Evolutionary conservation across 73 alveolate genomes (phyloP).

Genomic region (Paramecium sonneborni): DNA sequence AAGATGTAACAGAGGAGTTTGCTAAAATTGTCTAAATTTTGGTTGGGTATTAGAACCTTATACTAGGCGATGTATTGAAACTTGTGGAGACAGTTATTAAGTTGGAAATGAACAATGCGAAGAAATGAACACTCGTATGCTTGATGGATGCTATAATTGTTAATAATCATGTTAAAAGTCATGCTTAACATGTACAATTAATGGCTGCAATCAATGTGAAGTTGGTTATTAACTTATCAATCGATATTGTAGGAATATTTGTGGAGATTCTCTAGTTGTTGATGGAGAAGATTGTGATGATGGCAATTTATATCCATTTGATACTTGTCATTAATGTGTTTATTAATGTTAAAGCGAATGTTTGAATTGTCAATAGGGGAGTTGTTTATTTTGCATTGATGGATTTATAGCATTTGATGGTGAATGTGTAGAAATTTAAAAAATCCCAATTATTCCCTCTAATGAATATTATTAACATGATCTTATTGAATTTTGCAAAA

Average conservation of each 20-base stretch:
- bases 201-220: background rate
- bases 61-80: background rate
- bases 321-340: background rate
- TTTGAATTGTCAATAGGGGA: background rate
- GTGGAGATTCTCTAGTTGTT: background rate
- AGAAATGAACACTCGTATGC: background rate
- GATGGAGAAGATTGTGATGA: slow-evolving; percentile 26
- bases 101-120: background rate
- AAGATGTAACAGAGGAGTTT: background rate
- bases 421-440: background rate
- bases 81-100: background rate
- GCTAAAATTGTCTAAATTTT: background rate
- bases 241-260: background rate
- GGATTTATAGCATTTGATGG: background rate
- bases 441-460: background rate
- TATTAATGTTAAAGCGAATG: background rate
- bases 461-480: background rate
- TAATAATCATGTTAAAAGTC: background rate
- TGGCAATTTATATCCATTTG: background rate
- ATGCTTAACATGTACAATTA: background rate
- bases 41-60: background rate
- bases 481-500: background rate
- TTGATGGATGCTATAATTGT: slow-evolving; percentile 10
- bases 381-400: background rate
- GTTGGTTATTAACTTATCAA: background rate